These are phyloP conservation scores for Trichoderma simmonsii DNA, from an alignment of 2,329 filamentous ascomycete genomes.

Conservation along the genomic window DNA sequence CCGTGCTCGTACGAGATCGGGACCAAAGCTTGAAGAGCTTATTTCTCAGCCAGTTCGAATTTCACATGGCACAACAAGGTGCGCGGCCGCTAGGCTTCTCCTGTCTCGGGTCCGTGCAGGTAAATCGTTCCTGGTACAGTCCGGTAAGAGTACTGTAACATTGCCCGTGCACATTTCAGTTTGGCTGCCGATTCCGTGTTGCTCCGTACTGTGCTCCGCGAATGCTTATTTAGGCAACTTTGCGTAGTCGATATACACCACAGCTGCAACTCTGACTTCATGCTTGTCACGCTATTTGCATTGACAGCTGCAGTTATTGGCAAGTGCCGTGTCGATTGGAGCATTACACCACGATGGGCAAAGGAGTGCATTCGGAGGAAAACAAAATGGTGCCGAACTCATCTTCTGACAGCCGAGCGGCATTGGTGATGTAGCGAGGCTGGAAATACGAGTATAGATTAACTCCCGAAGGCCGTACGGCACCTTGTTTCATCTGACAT, in stretches of 20 bases:
- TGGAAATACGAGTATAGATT: background rate
- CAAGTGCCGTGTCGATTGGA: background rate
- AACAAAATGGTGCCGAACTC: background rate
- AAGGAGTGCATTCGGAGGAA: background rate
- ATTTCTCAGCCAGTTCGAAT: background rate
- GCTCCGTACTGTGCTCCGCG: background rate
- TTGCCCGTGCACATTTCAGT: background rate
- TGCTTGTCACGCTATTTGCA: background rate
- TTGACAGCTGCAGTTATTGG: background rate
- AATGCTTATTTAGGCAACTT: slow-evolving; percentile 5
- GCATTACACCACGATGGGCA: background rate
- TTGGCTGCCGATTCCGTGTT: background rate
- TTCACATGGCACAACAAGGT: background rate
- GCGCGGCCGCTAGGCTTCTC: background rate
- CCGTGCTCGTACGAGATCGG: background rate
- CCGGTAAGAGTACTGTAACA: background rate
- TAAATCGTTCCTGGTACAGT: background rate
- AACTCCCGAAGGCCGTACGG: background rate
- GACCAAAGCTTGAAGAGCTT: slow-evolving; percentile 5
- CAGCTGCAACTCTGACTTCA: background rate
- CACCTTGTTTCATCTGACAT: background rate
- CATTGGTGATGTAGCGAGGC: background rate
- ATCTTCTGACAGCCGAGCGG: background rate
- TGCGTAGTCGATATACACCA: background rate
- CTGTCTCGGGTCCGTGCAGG: background rate